Percentiles rank a stretch among this genome's conserved stretches.
phyloP scores from a whole-genome alignment of 2,329 filamentous ascomycete genomes.

The Aspergillus bombycis region DNA sequence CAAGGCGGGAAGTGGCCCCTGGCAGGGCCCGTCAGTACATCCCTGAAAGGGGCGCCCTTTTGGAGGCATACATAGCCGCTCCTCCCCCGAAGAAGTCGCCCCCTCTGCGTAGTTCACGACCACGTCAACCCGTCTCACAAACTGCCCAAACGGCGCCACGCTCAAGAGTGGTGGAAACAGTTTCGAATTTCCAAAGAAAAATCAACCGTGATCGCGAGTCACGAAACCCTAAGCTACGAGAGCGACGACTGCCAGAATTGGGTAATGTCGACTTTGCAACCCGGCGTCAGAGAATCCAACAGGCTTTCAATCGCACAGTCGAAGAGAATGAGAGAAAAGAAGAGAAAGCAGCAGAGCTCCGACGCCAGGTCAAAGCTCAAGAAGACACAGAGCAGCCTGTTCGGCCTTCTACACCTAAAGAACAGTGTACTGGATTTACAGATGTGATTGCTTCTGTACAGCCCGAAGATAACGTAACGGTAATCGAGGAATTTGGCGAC shows the following conservation, averaged over 20 bases:
- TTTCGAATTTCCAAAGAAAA: conserved; percentile 47
- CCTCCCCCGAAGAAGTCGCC: conserved; percentile 75
- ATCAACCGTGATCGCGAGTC: conserved; percentile 35
- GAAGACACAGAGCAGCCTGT: conserved; percentile 54
- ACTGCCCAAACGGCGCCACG: conserved; percentile 73
- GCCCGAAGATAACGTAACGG: conserved; percentile 27
- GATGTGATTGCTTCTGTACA: conserved; percentile 10
- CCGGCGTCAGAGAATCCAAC: conserved; percentile 77
- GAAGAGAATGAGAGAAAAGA: conserved; percentile 67
- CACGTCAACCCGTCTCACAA: conserved; percentile 75
- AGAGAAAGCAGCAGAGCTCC: conserved; percentile 57
- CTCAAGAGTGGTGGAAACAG: conserved; percentile 64
- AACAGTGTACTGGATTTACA: conserved; percentile 18
- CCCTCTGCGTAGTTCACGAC: conserved; percentile 76
- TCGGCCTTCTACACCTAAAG: conserved; percentile 29
- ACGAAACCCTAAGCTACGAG: conserved; percentile 37
- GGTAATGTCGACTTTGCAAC: conserved; percentile 84
- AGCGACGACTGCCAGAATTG: conserved; percentile 60
- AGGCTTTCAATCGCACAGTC: conserved; percentile 83
- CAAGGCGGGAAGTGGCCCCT: conserved; percentile 37
- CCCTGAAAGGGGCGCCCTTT: conserved; percentile 58
- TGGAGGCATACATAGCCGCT: conserved; percentile 74
- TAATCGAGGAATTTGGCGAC: conserved; percentile 25
- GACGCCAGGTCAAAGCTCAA: conserved; percentile 41
- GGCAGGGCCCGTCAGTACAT: conserved; percentile 38